Conservation (phyloP, 2,329 filamentous ascomycete genomes). For the Chaetomium strumarium region DNA sequence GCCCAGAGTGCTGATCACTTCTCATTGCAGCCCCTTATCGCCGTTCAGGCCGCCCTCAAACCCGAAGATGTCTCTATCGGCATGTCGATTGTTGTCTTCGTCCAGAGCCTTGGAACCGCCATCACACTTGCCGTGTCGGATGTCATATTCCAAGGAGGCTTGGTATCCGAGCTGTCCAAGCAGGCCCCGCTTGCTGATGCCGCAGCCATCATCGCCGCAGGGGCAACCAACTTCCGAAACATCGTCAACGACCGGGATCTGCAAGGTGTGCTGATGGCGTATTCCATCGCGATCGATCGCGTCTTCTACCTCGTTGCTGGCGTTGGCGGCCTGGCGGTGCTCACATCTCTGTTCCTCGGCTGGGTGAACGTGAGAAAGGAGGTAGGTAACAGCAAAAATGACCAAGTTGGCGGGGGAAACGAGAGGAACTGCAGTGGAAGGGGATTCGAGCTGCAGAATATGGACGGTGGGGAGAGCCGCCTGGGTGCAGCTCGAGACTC, state of each 20-base stretch:
- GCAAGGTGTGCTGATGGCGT: conserved; percentile 32
- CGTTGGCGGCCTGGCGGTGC: conserved; percentile 31
- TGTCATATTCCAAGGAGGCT: conserved; percentile 25
- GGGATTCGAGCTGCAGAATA: too few relatives aligned
- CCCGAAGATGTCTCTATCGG: conserved; percentile 24
- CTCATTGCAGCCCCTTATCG: conserved; percentile 21
- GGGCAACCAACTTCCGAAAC: conserved; percentile 33
- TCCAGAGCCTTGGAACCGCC: conserved; percentile 24
- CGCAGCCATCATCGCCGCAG: conserved; percentile 30
- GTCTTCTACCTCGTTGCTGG: conserved; percentile 38
- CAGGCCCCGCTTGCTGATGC: conserved; percentile 27
- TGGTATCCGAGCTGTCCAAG: conserved; percentile 23
- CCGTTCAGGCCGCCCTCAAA: conserved; percentile 23
- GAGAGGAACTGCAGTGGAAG: background rate
- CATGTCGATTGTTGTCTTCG: conserved; percentile 25
- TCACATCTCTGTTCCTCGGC: conserved; percentile 39
- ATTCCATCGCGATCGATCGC: conserved; percentile 32
- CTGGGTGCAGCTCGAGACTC: too few relatives aligned
- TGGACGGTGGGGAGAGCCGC: too few relatives aligned
- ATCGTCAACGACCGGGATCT: conserved; percentile 29
- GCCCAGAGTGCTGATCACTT: background rate
- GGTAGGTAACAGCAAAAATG: background rate
- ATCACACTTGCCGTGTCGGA: conserved; percentile 25
- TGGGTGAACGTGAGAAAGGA: conserved; percentile 40
- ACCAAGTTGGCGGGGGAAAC: background rate